Evolutionary conservation across 1,284 basidiomycete species (phyloP).

Genomic region (Microstroma glucosiphilum): DNA sequence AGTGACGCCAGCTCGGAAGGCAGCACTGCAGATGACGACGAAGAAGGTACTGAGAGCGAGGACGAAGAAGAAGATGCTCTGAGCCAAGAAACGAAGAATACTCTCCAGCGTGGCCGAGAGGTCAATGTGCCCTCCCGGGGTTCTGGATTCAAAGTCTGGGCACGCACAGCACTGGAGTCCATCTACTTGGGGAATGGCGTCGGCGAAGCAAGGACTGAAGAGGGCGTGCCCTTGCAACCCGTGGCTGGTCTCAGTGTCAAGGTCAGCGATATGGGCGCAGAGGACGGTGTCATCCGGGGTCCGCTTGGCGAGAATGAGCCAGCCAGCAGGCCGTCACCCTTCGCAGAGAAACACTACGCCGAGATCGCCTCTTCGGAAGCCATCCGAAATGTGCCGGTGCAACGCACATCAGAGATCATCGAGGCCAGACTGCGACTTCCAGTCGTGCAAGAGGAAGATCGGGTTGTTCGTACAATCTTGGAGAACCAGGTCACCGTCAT

Average conservation of each 20-base stretch:
- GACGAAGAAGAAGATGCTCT: slow-evolving; percentile 18
- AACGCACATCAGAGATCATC: slow-evolving; percentile 67
- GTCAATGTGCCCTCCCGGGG: slow-evolving; percentile 29
- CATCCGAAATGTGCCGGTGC: slow-evolving; percentile 60
- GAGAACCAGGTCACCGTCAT: slow-evolving; percentile 72
- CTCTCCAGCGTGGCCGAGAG: slow-evolving; percentile 25
- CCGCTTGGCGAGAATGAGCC: slow-evolving; percentile 38
- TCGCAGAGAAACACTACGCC: slow-evolving; percentile 27
- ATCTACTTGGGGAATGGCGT: slow-evolving; percentile 16
- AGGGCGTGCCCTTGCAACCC: slow-evolving; percentile 29
- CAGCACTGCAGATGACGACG: too few relatives aligned
- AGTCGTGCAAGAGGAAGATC: slow-evolving; percentile 86
- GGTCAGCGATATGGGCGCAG: slow-evolving; percentile 40
- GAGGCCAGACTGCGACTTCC: slow-evolving; percentile 75
- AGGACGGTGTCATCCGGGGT: slow-evolving; percentile 45
- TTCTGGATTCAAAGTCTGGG: slow-evolving; percentile 48
- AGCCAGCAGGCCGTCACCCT: slow-evolving; percentile 24
- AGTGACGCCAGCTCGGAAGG: not conserved
- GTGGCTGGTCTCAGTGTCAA: slow-evolving; percentile 37
- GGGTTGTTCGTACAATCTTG: slow-evolving; percentile 83
- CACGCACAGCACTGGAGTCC: slow-evolving; percentile 36
- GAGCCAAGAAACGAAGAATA: not conserved
- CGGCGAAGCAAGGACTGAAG: slow-evolving; percentile 17
- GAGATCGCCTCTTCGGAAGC: slow-evolving; percentile 14
- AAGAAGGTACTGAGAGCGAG: slow-evolving; percentile 16